Conservation (phyloP, 2,329 filamentous ascomycete genomes). For the Akanthomyces lecanii region DNA sequence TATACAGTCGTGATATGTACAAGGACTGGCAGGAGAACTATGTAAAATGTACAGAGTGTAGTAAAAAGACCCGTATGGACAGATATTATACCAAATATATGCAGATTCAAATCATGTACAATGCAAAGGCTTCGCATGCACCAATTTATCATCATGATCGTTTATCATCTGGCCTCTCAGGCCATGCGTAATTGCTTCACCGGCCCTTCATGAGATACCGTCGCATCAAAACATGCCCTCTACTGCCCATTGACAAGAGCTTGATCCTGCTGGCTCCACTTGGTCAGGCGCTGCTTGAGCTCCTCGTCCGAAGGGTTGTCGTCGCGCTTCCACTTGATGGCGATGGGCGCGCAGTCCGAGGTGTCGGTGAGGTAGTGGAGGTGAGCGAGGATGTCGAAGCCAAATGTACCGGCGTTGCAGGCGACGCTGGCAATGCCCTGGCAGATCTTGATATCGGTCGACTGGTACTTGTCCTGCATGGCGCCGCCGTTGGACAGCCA, state of each 20-base stretch:
- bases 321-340: slow-evolving; percentile 25
- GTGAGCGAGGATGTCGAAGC: slow-evolving; percentile 44
- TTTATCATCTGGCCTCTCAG: background rate
- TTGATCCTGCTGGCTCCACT: slow-evolving; percentile 33
- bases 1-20: background rate
- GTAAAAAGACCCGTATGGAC: background rate
- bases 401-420: slow-evolving; percentile 49
- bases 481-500: slow-evolving; percentile 46
- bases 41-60: background rate
- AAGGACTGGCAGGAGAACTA: background rate
- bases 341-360: slow-evolving; percentile 33
- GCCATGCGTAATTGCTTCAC: background rate
- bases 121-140: background rate
- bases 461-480: slow-evolving; percentile 33
- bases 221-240: background rate
- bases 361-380: slow-evolving; percentile 45
- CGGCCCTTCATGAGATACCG: background rate
- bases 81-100: slow-evolving; percentile 2
- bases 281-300: slow-evolving; percentile 35
- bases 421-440: slow-evolving; percentile 41
- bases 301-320: slow-evolving; percentile 31
- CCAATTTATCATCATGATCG: background rate
- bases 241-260: slow-evolving; percentile 17
- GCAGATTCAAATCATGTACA: background rate
- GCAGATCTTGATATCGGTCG: slow-evolving; percentile 44